Evolutionary conservation across 495 filamentous ascomycete genomes (phyloP), one percentile per base, ranked within the genome.

Genomic region (Penicillium daleae): DNA sequence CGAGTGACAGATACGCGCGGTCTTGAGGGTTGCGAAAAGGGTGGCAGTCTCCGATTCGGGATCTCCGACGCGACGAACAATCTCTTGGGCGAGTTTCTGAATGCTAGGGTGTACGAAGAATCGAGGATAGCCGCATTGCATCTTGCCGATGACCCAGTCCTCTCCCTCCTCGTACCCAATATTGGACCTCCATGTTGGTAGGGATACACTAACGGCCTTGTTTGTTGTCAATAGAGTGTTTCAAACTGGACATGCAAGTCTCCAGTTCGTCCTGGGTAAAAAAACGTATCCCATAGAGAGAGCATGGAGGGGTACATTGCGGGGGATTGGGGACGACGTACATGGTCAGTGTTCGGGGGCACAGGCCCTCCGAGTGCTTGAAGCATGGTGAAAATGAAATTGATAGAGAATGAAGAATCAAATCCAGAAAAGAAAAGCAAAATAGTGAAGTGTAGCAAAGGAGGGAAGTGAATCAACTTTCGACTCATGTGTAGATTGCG

Each of bases 101-200:
- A 98, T 97, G 66, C 80, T 85, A 66, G 86, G 88, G 74, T 98
- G 91, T 55, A 99, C 87, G 78, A 96, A 97, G 79, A 98, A 98
- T 57, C 94, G 85, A 60, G 95, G 95, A 77, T 99, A 99, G 42
- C 95, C 95, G 24, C 90, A 96, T 63, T 87, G 82, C 91, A 99
- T 91, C 68, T 89, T 89, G 60, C 82, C 84, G 39, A 96, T 58
- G 12, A 99, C 90, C 90, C 92, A 93, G 57, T 87, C 81, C 71
- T 95, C 83, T 31, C 93, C 94, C 74, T 98, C 92, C 74, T 98
- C 95, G 65, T 99, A 99, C 2, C 85, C 95, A 27, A 98, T 79
- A 71, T 94, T 97, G 44, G 92, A 78, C 65, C 80, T 85, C 95
- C 95, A 99, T 80, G 94, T 95, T 48, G 95, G 95, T 33, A 99